Evolutionary conservation across 345 rosid genomes (phyloP).

Genomic region (Pelargonium nanum): DNA sequence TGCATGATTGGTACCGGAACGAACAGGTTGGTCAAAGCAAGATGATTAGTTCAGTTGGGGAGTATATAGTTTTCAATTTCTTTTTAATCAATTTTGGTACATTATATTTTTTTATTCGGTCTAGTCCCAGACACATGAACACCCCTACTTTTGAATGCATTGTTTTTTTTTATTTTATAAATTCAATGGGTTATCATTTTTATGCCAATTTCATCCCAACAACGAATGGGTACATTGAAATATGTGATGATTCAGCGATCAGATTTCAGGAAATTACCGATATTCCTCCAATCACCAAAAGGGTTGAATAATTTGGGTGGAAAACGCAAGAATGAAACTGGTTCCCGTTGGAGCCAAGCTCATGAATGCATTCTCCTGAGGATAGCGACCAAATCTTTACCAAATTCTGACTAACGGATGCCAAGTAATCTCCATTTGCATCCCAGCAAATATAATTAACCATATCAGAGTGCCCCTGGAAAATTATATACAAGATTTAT

Average conservation of each 20-base stretch:
- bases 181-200: too few species aligned
- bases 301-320: constrained; percentile 47
- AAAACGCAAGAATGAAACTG: constrained; percentile 57
- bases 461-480: constrained; percentile 50
- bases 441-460: constrained; percentile 58
- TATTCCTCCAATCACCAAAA: constrained; percentile 48
- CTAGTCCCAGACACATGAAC: too few species aligned
- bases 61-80: too few species aligned
- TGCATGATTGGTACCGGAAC: too few species aligned
- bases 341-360: constrained; percentile 38
- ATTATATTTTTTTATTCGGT: too few species aligned
- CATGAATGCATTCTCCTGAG: constrained; percentile 53
- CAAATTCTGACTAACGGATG: constrained; percentile 52
- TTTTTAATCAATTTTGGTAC: too few species aligned
- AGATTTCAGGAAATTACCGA: constrained; percentile 22
- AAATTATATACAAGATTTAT: not conserved
- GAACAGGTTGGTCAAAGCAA: too few species aligned
- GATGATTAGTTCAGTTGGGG: too few species aligned
- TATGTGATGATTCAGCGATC: not conserved
- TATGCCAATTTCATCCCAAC: too few species aligned
- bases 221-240: not conserved
- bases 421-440: constrained; percentile 46
- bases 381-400: constrained; percentile 57
- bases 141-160: too few species aligned
- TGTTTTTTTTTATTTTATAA: too few species aligned